Conservation (phyloP, 2,329 filamentous ascomycete species). For the Cordyceps fumosorosea region DNA sequence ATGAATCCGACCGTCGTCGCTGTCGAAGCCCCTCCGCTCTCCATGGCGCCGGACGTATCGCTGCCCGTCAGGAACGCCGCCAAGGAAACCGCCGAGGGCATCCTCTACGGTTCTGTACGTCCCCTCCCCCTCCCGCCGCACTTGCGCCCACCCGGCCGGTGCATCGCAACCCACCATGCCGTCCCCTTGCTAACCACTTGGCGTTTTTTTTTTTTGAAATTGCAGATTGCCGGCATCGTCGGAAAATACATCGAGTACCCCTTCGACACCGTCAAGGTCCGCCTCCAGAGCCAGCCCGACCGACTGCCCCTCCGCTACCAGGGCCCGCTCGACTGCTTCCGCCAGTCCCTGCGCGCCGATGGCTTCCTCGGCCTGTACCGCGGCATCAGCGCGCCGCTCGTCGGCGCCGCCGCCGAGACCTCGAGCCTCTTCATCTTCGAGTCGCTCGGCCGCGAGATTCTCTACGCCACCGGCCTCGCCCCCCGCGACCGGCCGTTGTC, state of each 20-base stretch:
- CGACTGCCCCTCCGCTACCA: constrained; percentile 73
- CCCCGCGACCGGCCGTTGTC: constrained; percentile 56
- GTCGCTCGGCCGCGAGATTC: constrained; percentile 60
- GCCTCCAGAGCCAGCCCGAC: constrained; percentile 91
- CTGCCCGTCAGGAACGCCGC: constrained; percentile 34
- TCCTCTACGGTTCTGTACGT: constrained; percentile 78
- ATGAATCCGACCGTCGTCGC: constrained; percentile 16
- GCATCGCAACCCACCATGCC: background rate
- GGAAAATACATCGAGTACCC: constrained; percentile 98
- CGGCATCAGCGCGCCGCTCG: constrained; percentile 83
- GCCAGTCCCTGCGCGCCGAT: constrained; percentile 72
- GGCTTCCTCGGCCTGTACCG: constrained; percentile 81
- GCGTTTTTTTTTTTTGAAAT: background rate
- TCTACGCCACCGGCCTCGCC: constrained; percentile 48
- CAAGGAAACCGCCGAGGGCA: constrained; percentile 73
- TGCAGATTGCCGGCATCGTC: constrained; percentile 70
- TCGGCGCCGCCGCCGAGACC: constrained; percentile 87
- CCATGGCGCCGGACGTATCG: constrained; percentile 21
- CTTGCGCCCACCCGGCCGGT: background rate
- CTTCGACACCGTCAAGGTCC: constrained; percentile 97
- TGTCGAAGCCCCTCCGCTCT: constrained; percentile 12
- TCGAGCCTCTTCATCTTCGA: constrained; percentile 93
- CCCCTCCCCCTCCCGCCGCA: background rate
- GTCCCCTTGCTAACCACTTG: constrained; percentile 2
- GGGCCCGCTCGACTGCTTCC: constrained; percentile 89